Conservation (phyloP, 306 rosid genomes). For the Styphnolobium japonicum region DNA sequence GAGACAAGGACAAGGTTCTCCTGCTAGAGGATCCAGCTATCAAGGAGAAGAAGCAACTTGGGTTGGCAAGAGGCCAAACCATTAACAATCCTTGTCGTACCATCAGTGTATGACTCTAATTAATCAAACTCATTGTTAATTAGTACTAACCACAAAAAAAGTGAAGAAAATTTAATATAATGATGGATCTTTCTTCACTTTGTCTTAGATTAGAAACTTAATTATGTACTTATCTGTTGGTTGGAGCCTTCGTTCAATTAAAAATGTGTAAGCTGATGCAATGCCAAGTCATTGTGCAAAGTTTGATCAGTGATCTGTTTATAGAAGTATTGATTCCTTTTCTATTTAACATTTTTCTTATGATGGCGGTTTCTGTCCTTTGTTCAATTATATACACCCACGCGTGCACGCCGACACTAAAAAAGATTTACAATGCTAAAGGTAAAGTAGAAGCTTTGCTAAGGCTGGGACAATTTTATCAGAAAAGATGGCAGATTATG, state of each 20-base stretch:
- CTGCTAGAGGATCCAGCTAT: conserved; percentile 85
- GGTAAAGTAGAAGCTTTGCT: conserved; percentile 6
- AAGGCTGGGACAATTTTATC: conserved; percentile 3
- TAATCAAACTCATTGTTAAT: neutral
- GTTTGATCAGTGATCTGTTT: too few species aligned
- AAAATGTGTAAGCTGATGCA: conserved; percentile 35
- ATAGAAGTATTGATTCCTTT: conserved; percentile 7
- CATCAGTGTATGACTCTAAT: conserved; percentile 48
- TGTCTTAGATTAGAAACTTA: conserved; percentile 34
- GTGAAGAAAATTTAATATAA: conserved; percentile 14
- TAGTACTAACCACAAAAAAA: conserved; percentile 38
- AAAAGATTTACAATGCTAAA: neutral
- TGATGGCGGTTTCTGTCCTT: neutral
- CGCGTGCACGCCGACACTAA: conserved; percentile 41
- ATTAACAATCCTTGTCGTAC: conserved; percentile 40
- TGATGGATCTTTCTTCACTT: conserved; percentile 28
- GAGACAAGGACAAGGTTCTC: conserved; percentile 86
- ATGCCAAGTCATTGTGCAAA: conserved; percentile 22
- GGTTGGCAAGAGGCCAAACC: conserved; percentile 35
- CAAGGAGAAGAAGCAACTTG: conserved; percentile 73
- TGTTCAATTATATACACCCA: conserved; percentile 25
- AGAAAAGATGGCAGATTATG: neutral
- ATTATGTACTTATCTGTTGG: conserved; percentile 28
- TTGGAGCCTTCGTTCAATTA: neutral
- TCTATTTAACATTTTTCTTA: neutral